These are phyloP conservation scores for Cercospora sp. DNA, from an alignment of 2,329 filamentous ascomycete genomes.

Conservation along the genomic window DNA sequence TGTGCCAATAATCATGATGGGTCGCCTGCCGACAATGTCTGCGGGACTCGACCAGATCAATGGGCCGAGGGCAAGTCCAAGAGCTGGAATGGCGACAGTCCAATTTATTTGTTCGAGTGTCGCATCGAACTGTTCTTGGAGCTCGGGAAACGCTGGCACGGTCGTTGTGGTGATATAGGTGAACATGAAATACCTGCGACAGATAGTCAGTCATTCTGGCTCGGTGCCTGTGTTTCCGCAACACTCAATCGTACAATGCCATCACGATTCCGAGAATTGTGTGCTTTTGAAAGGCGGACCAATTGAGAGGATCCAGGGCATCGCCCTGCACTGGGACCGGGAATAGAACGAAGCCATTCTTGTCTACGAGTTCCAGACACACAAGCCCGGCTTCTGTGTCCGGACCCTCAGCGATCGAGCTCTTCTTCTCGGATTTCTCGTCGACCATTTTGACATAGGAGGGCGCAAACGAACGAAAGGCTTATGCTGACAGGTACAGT, in stretches of 20 bases:
- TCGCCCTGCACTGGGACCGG: constrained; percentile 20
- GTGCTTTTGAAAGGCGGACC: constrained; percentile 23
- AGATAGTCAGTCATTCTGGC: background rate
- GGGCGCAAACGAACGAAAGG: background rate
- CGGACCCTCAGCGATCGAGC: constrained; percentile 2
- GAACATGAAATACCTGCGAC: constrained; percentile 26
- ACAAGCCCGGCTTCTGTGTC: constrained; percentile 17
- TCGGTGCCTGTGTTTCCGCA: background rate
- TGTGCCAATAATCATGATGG: constrained; percentile 24
- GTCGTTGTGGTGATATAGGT: constrained; percentile 27
- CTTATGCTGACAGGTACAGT: background rate
- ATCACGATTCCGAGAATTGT: constrained; percentile 21
- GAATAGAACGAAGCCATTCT: constrained; percentile 23
- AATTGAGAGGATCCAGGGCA: constrained; percentile 24
- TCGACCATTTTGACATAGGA: constrained; percentile 9
- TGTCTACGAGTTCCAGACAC: too few species aligned
- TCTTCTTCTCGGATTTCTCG: constrained; percentile 18
- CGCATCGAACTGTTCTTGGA: constrained; percentile 22
- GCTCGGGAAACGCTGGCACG: constrained; percentile 22
- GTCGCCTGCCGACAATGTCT: constrained; percentile 25
- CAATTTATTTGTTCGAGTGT: constrained; percentile 25
- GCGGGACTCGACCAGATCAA: constrained; percentile 24
- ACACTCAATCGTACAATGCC: constrained; percentile 15
- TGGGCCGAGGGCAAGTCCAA: constrained; percentile 20
- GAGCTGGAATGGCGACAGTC: constrained; percentile 26